Evolutionary conservation across 129 eudicot genomes (phyloP), one percentile per base, ranked within the genome.

Genomic region (Pittosporum tobira): DNA sequence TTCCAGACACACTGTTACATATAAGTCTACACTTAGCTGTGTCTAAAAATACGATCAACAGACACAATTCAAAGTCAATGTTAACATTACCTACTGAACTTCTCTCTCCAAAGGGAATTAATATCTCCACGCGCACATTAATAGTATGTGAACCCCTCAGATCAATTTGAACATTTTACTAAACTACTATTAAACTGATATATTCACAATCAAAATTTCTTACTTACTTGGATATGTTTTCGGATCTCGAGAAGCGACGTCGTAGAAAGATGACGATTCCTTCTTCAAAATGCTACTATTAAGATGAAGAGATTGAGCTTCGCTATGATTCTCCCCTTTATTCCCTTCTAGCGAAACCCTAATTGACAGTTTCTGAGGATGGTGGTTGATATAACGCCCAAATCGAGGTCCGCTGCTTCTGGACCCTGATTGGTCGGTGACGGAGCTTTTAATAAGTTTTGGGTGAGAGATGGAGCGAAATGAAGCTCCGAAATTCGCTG

Each of bases 401-500:
- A 43, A 23, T 23, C 30, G 4, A 5, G 12, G 6, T 23, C 36
- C 9, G 14, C 11, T 0, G 26, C n/a, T 4, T 2, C 21, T 36
- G 14, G 48, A 6, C 14, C 21, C 36, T 49, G 31, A 63, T 63
- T 63, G 68, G 48, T 14, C 48, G 0, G 58, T 20, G 34, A 63
- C 3, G 57, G 59, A 64, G 68, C n/a, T 22, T n/a, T 49, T 27
- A 2, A 65, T 1, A 22, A 49, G 11, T 47, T 55, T 28, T 45
- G 68, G 59, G 42, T 42, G 51, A 23, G 15, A 23, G 50, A 43
- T 21, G 25, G 65, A 31, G 55, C 5, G 34, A 6, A 36, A 20
- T 43, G 59, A 67, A 67, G 73, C 62, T 67, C 67, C 44, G 6
- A 14, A 10, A 42, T 59, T 59, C 27, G 68, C 46, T 16, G 68